A percentile compares a stretch with the other conserved stretches of the same genome.
Evolutionary conservation across 208 protist species (phyloP).

Genomic region (Crithidia acanthocephali): DNA sequence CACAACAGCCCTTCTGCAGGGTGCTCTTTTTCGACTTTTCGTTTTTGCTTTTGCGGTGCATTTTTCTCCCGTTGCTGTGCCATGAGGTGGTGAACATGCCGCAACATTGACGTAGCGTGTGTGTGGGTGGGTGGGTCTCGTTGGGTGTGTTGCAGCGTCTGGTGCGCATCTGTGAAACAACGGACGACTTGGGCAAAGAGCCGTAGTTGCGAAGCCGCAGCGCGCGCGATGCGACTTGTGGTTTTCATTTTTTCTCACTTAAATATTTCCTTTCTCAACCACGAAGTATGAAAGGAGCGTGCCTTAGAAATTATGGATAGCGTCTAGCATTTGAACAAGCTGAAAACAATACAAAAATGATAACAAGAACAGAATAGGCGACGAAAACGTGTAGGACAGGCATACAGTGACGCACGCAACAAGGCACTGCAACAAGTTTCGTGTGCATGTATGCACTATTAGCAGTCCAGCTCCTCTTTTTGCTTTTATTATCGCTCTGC

Average conservation of each 20-base stretch:
- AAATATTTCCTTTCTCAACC: background rate
- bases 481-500: too few relatives aligned
- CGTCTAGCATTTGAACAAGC: conserved; percentile 26
- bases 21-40: too few relatives aligned
- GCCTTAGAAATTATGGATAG: conserved; percentile 23
- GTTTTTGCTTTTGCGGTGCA: background rate
- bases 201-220: conserved; percentile 7
- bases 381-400: background rate
- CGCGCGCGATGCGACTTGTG: conserved; percentile 1
- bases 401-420: too few relatives aligned
- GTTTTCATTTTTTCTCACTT: conserved; percentile 9
- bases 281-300: background rate
- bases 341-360: conserved; percentile 3
- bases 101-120: background rate
- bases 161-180: too few relatives aligned
- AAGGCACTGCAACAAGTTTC: too few relatives aligned
- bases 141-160: too few relatives aligned
- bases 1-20: too few relatives aligned
- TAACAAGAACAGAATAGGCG: background rate
- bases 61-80: background rate
- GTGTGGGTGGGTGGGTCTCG: background rate
- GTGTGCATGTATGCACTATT: too few relatives aligned
- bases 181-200: too few relatives aligned
- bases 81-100: background rate
- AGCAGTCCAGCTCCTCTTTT: too few relatives aligned